Base-by-base conservation (phyloP, 1,139 yeast genomes). In the Lodderomyces parapsilosis region DNA sequence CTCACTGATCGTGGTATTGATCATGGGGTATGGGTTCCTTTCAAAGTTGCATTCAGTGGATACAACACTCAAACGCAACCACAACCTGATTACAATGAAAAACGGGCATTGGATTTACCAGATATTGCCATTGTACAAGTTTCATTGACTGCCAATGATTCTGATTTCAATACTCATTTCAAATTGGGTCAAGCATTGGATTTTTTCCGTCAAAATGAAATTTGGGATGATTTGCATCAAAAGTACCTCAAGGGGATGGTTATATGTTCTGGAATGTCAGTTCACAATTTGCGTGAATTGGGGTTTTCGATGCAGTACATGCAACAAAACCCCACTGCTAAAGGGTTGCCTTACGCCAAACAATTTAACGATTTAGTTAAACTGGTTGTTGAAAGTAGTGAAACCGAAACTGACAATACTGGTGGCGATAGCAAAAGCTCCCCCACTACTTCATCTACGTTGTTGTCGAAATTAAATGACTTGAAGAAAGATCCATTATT, bases 11-110 rank as follows among this genome's bases (percentile, higher is more conserved):
- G 94, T 44, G 94, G 94, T 4, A 60, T 86, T 17, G 95, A 86
- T 57, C 95, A 86, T 60, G 95, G 95, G 1, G 84, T 75, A 2
- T 86, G 93, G 90, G 89, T 83, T 1, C 91, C 94, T 0, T 72
- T 83, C 45, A 81, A 83, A 54, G 85, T 83, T 20, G 89, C 88
- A 2, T 84, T 86, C 53, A 74, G 81, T 18, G 68, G 72, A 33
- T 50, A 66, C 38, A 59, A 59, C 11, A 68, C 68, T 30, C 50
- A 56, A 13, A 40, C 50, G 3, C 51, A 49, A 8, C 55, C 55
- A 15, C 50, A 46, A 14, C 32, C 39, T n/a, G 31, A 30, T 10
- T 15, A 11, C 34, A 25, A 37, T 10, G 27, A 14, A 13, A 55
- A 54, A 28, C 60, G 67, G 46, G 74, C 66, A 32, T 46, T 75